Conservation (phyloP, 306 rosid species). For the Quillaja saponaria region DNA sequence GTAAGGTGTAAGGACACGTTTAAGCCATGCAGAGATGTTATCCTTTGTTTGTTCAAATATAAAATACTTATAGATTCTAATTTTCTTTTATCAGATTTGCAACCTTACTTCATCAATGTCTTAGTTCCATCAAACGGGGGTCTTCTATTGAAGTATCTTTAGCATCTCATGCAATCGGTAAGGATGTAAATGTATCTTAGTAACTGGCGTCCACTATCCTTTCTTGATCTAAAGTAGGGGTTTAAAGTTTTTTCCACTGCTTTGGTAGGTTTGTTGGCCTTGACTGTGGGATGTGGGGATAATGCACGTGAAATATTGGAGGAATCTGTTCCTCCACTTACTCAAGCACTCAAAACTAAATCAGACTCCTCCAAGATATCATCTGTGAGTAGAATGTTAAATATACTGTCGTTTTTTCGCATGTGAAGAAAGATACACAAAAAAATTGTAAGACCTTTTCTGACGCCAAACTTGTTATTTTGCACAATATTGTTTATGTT, state of each 20-base stretch:
- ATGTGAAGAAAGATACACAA: background rate
- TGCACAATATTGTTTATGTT: constrained; percentile 17
- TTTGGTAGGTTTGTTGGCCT: constrained; percentile 67
- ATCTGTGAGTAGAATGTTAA: constrained; percentile 44
- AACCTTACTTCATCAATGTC: constrained; percentile 80
- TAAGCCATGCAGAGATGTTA: constrained; percentile 1
- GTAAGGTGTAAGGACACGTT: background rate
- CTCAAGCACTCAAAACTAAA: constrained; percentile 63
- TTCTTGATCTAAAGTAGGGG: background rate
- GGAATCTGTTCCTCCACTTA: constrained; percentile 54
- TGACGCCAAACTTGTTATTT: background rate
- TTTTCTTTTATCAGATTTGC: constrained; percentile 61
- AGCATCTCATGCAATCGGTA: constrained; percentile 84
- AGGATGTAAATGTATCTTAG: constrained; percentile 26
- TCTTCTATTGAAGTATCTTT: constrained; percentile 72
- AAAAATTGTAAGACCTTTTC: too few relatives aligned
- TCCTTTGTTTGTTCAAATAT: constrained; percentile 2
- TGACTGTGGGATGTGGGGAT: constrained; percentile 78
- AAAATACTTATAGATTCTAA: constrained; percentile 3
- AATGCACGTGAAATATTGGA: constrained; percentile 75
- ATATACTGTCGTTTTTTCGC: constrained; percentile 16
- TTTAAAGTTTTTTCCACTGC: constrained; percentile 19
- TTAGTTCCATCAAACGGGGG: constrained; percentile 77
- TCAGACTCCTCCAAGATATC: constrained; percentile 51
- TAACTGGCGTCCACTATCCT: constrained; percentile 3